Evolutionary conservation across 352 stramenopile species (phyloP).

Genomic region (Halophytophthora batemanensis): DNA sequence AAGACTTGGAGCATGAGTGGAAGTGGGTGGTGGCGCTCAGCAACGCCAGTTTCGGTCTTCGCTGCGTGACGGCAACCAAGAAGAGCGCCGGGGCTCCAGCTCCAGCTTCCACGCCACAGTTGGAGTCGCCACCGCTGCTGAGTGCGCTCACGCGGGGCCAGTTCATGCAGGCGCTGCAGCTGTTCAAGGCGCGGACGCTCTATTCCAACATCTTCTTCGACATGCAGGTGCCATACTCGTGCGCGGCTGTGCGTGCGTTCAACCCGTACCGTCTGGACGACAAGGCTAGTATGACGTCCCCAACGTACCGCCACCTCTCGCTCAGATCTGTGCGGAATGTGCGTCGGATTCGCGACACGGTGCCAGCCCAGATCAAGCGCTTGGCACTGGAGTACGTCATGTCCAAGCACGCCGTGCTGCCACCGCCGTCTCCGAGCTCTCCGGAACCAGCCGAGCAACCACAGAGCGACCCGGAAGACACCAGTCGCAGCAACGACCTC

Average conservation of each 20-base stretch:
- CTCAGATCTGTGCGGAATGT: constrained; percentile 53
- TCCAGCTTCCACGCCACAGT: too few relatives aligned
- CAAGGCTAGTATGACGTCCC: constrained; percentile 42
- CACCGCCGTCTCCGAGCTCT: constrained; percentile 14
- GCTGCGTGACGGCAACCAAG: constrained; percentile 27
- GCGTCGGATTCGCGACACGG: constrained; percentile 55
- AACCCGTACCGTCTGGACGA: constrained; percentile 70
- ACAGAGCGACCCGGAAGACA: constrained; percentile 7
- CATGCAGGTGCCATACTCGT: constrained; percentile 78
- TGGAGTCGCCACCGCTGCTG: constrained; percentile 31
- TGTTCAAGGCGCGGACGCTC: constrained; percentile 64
- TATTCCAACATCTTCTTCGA: constrained; percentile 85
- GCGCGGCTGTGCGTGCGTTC: constrained; percentile 66
- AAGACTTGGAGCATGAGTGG: constrained; percentile 54
- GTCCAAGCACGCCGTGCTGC: constrained; percentile 6
- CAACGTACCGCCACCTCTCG: constrained; percentile 70
- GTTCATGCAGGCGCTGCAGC: constrained; percentile 70
- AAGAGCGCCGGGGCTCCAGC: neutral
- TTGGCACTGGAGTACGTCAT: constrained; percentile 27
- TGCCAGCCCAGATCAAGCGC: constrained; percentile 42
- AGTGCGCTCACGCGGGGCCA: constrained; percentile 63
- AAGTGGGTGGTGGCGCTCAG: constrained; percentile 61
- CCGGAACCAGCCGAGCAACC: constrained; percentile 17
- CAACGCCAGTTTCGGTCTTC: constrained; percentile 47
- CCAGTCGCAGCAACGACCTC: constrained; percentile 13